These are phyloP conservation scores for Pseudogymnoascus sp. DNA, from an alignment of 2,329 filamentous ascomycete species.

Conservation along the genomic window DNA sequence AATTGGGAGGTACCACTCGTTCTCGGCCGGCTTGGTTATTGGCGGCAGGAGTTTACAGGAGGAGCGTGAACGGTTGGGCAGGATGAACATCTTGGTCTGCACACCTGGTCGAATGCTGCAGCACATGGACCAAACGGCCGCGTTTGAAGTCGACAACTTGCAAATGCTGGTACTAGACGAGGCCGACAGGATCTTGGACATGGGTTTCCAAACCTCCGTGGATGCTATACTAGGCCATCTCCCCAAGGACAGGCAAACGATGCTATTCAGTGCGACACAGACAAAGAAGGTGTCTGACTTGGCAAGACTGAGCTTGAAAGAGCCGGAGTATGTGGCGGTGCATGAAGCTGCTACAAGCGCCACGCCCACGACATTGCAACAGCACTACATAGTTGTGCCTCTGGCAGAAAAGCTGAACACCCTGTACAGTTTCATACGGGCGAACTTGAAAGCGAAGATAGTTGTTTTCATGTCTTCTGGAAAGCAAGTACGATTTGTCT, in stretches of 20 bases:
- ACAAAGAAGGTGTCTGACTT: slow-evolving; percentile 91
- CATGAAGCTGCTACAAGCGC: slow-evolving; percentile 75
- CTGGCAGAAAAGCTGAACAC: slow-evolving; percentile 86
- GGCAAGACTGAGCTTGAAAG: slow-evolving; percentile 75
- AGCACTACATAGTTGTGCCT: slow-evolving; percentile 84
- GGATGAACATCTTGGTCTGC: slow-evolving; percentile 96
- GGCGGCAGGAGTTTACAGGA: slow-evolving; percentile 87
- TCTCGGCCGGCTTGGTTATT: slow-evolving; percentile 89
- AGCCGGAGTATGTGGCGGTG: slow-evolving; percentile 92
- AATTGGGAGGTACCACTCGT: slow-evolving; percentile 79
- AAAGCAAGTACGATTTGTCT: slow-evolving; percentile 94
- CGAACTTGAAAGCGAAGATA: slow-evolving; percentile 88
- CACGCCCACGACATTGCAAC: slow-evolving; percentile 77
- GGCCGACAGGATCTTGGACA: slow-evolving; percentile 93
- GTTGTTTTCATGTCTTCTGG: slow-evolving; percentile 92
- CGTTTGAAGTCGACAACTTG: slow-evolving; percentile 82
- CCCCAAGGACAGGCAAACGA: slow-evolving; percentile 76
- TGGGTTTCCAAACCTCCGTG: slow-evolving; percentile 87
- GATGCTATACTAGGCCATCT: slow-evolving; percentile 92
- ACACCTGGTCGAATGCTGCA: slow-evolving; percentile 93
- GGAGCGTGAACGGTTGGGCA: slow-evolving; percentile 71
- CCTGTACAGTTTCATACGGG: slow-evolving; percentile 84
- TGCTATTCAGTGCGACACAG: slow-evolving; percentile 94
- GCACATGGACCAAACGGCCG: slow-evolving; percentile 88
- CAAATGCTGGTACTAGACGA: slow-evolving; percentile 93